phyloP scores from a whole-genome alignment of 768 basidiomycete genomes.

The Pisolithus microcarpus region DNA sequence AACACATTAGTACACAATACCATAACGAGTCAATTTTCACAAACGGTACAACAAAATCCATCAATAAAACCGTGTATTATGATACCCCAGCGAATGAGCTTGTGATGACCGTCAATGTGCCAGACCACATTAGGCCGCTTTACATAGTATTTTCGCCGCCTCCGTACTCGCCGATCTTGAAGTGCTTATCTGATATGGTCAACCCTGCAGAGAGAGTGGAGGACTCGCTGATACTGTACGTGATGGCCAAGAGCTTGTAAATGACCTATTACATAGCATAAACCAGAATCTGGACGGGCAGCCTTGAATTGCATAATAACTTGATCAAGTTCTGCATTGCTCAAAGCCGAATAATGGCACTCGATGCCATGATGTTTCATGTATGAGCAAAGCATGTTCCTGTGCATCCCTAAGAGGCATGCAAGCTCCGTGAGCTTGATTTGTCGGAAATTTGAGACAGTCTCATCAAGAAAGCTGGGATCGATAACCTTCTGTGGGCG shows the following conservation, averaged over 20 bases:
- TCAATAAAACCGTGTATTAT: conserved; percentile 24
- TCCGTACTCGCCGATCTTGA: not conserved
- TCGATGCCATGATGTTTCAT: conserved; percentile 7
- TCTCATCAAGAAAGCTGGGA: conserved; percentile 1
- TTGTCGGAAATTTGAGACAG: too few species aligned
- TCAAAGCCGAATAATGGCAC: not conserved
- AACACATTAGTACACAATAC: not conserved
- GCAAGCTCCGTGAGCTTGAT: too few species aligned
- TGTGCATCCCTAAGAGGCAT: conserved; percentile 1
- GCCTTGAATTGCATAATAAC: too few species aligned
- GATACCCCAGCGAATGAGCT: conserved; percentile 21
- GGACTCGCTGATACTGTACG: conserved; percentile 19
- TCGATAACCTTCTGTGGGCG: conserved; percentile 5
- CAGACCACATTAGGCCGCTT: conserved; percentile 11
- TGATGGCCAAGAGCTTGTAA: conserved; percentile 18
- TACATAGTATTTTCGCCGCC: conserved; percentile 8
- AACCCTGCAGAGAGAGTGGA: conserved; percentile 16
- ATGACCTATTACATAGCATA: conserved; percentile 24
- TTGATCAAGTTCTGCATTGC: too few species aligned
- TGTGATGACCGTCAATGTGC: conserved; percentile 26
- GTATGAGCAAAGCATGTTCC: conserved; percentile 3
- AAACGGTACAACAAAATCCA: conserved; percentile 20
- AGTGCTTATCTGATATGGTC: conserved; percentile 6
- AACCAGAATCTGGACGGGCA: conserved; percentile 18
- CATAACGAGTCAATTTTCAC: not conserved